These are phyloP conservation scores for Microglena sp. DNA, from an alignment of 139 green algal genomes.

Conservation along the genomic window DNA sequence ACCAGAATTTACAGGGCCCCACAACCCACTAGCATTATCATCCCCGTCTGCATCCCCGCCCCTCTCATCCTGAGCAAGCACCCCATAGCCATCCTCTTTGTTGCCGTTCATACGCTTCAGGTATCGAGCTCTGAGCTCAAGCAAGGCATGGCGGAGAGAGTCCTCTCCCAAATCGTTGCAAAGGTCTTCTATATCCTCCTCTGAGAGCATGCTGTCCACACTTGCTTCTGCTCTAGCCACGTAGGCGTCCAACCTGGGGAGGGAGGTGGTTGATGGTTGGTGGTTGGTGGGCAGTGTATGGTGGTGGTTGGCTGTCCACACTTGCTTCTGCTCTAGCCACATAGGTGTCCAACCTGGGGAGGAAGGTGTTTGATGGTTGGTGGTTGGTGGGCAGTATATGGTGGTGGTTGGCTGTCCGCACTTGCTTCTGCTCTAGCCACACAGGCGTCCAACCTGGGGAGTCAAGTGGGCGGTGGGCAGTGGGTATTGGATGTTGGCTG, in stretches of 20 bases:
- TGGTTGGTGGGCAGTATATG: neutral
- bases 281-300: neutral
- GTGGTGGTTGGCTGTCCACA: neutral
- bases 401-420: neutral
- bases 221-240: slow-evolving; percentile 7
- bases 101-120: too few relatives aligned
- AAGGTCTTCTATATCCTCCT: slow-evolving; percentile 37
- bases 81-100: too few relatives aligned
- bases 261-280: too few relatives aligned
- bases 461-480: neutral
- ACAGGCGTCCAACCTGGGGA: slow-evolving; percentile 9
- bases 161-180: slow-evolving; percentile 22
- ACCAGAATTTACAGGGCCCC: too few relatives aligned
- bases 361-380: neutral
- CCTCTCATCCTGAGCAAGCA: too few relatives aligned
- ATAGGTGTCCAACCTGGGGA: slow-evolving; percentile 10
- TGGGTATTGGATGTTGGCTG: neutral
- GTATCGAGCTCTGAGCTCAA: too few relatives aligned
- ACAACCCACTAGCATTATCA: too few relatives aligned
- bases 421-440: neutral
- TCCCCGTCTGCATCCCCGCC: too few relatives aligned
- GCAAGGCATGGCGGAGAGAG: too few relatives aligned
- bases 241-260: slow-evolving; percentile 25
- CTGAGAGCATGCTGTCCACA: slow-evolving; percentile 15
- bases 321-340: neutral